Conservation (phyloP, 768 basidiomycete species). For the Crepidotus variabilis region DNA sequence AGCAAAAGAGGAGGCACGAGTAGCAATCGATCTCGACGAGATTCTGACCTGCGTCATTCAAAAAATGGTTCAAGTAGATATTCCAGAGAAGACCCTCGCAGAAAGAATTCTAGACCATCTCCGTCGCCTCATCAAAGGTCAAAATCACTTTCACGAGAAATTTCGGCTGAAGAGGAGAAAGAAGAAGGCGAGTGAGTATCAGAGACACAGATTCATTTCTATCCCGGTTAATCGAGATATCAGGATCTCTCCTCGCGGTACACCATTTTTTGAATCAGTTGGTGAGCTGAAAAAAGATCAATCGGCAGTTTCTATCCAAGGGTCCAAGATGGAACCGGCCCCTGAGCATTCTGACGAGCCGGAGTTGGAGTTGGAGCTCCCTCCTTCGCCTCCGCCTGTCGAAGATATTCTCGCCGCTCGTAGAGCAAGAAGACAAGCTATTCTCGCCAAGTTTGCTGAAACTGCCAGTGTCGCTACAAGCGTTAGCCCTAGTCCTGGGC, state of each 20-base stretch:
- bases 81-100: slow-evolving; percentile 11
- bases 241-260: slow-evolving; percentile 59
- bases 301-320: not conserved
- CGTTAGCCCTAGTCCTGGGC: slow-evolving; percentile 54
- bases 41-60: slow-evolving; percentile 12
- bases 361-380: not conserved
- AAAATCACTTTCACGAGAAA: slow-evolving; percentile 17
- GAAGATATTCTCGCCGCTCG: slow-evolving; percentile 68
- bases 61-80: slow-evolving; percentile 4
- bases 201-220: slow-evolving; percentile 13
- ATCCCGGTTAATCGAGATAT: slow-evolving; percentile 2
- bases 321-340: slow-evolving; percentile 11
- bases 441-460: slow-evolving; percentile 71
- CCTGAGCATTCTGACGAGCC: slow-evolving; percentile 9
- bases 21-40: slow-evolving; percentile 12
- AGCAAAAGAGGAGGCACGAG: slow-evolving; percentile 11
- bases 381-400: slow-evolving; percentile 47
- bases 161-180: slow-evolving; percentile 50
- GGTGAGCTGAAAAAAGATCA: not conserved
- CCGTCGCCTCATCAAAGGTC: slow-evolving; percentile 19
- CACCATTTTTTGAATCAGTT: not conserved
- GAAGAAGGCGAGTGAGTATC: slow-evolving; percentile 95
- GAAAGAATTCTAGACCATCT: slow-evolving; percentile 13
- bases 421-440: slow-evolving; percentile 70
- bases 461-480: slow-evolving; percentile 37